Evolutionary conservation across 805 yeast genomes (phyloP).

Genomic region (Candida jianshihensis): DNA sequence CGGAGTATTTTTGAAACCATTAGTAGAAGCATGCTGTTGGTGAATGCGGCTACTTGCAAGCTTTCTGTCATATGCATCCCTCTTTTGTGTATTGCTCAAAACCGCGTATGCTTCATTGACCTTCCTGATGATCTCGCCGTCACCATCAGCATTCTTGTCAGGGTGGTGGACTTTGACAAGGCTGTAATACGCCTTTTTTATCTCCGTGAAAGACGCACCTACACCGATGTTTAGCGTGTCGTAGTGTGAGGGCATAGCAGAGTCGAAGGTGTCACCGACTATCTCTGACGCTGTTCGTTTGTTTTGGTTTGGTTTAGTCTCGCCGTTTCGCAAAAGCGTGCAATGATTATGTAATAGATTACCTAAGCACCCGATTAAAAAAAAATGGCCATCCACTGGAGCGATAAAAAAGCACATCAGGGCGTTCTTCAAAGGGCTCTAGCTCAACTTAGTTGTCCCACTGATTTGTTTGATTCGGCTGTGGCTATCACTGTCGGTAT

Average conservation of each 20-base stretch:
- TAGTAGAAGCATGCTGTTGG: neutral
- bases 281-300: no score
- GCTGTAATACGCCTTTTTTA: conserved; percentile 32
- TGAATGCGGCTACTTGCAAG: neutral
- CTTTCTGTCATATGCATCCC: conserved; percentile 23
- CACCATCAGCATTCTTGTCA: conserved; percentile 27
- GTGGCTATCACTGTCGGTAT: no score
- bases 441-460: no score
- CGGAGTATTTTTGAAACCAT: no score
- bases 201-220: conserved; percentile 19
- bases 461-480: no score
- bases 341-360: no score
- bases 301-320: no score
- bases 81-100: conserved; percentile 20
- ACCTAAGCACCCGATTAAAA: no score
- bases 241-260: conserved; percentile 18
- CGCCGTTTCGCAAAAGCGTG: no score
- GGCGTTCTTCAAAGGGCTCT: no score
- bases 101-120: conserved; percentile 27
- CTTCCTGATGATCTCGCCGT: conserved; percentile 25
- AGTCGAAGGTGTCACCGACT: neutral
- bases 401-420: no score
- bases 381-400: no score
- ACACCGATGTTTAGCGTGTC: conserved; percentile 22
- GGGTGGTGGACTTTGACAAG: conserved; percentile 39